Evolutionary conservation across 352 stramenopile species (phyloP), one percentile per base, ranked within the genome.

Genomic region (Pythium guiyangense): DNA sequence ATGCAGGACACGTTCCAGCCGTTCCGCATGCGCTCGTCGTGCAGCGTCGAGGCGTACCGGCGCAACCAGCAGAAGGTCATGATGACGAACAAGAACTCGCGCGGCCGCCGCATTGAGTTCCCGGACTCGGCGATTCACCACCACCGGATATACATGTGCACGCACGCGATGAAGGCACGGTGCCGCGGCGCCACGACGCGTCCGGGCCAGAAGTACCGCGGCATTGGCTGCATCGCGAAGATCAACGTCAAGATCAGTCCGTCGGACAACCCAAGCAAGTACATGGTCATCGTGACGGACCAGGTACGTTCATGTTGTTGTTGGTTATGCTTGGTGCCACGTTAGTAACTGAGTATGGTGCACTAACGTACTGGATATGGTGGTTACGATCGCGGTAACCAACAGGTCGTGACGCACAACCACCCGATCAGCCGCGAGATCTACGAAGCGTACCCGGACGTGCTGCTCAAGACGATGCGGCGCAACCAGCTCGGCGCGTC

Each of bases 71-170:
- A 90, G 55, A 92, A 92, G 64, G 80, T 90, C 48, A 92, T 90
- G 83, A 80, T 90, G 48, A 92, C 87, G 60, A 90, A 92, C 67
- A 92, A 92, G 65, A 90, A 85, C 67, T 90, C 83, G 43, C 78
- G 83, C 49, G 83, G 79, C 34, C 74, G 80, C 29, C 77, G 83
- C 47, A 87, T 88, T 34, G 83, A 92, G 62, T 92, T 92, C 37
- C 83, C 83, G 6, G 83, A 92, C 56, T 67, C 77, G 43, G 83
- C 83, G 47, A 88, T 90, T 63, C 83, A 92, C 58, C 83, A 92
- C 65, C 83, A 92, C 59, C 83, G 83, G 73, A 92, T 92, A 84
- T 92, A 92, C 64, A 92, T 92, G 83, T 92, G 83, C 69, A 92
- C 83, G 46, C 83, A 92, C 67, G 83, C 83, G 43, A 92, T 92